These are phyloP conservation scores for Xanthoconium stramineum DNA, from an alignment of 768 basidiomycete species.

Conservation along the genomic window DNA sequence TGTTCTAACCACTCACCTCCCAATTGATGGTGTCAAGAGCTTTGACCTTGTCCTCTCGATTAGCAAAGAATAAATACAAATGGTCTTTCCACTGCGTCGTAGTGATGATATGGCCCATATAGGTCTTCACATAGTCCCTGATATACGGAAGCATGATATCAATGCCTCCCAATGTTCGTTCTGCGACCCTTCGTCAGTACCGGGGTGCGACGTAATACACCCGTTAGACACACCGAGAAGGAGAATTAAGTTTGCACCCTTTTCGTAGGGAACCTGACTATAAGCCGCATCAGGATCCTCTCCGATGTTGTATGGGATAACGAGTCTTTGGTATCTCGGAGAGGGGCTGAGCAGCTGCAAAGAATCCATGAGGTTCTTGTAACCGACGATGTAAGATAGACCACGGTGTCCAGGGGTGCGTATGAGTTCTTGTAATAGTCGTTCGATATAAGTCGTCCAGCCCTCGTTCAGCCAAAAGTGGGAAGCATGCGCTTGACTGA, in stretches of 20 bases:
- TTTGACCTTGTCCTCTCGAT: slow-evolving; percentile 42
- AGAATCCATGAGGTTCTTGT: slow-evolving; percentile 65
- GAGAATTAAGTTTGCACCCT: slow-evolving; percentile 82
- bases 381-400: slow-evolving; percentile 79
- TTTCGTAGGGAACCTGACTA: slow-evolving; percentile 76
- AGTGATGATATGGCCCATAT: slow-evolving; percentile 53
- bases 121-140: slow-evolving; percentile 49
- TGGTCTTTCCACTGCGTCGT: slow-evolving; percentile 58
- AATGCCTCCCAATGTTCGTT: slow-evolving; percentile 53
- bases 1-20: slow-evolving; percentile 39
- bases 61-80: slow-evolving; percentile 49
- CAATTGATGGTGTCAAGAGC: slow-evolving; percentile 51
- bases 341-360: slow-evolving; percentile 54
- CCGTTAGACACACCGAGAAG: slow-evolving; percentile 55
- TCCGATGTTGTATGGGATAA: slow-evolving; percentile 54
- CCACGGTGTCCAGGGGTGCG: slow-evolving; percentile 74
- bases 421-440: slow-evolving; percentile 66
- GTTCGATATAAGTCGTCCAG: slow-evolving; percentile 93
- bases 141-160: slow-evolving; percentile 35
- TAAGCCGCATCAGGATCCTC: slow-evolving; percentile 81
- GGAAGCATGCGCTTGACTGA: slow-evolving; percentile 54
- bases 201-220: too few relatives aligned
- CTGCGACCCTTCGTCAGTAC: slow-evolving; percentile 21
- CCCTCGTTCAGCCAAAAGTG: slow-evolving; percentile 58
- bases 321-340: slow-evolving; percentile 47